Base-by-base conservation (phyloP, 257 asterid species). In the Solanum sparsipilum region DNA sequence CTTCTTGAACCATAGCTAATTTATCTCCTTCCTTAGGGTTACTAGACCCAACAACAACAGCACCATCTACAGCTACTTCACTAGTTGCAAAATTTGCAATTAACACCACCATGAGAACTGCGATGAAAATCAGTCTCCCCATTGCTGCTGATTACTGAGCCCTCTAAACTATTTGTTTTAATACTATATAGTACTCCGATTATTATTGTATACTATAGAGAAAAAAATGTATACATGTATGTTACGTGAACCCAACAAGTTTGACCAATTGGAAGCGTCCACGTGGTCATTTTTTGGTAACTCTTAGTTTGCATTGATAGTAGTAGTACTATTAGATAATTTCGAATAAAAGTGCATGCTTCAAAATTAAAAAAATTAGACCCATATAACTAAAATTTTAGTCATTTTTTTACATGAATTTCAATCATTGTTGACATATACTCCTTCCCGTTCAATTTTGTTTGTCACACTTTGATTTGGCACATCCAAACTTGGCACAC, bases 21-120 rank as follows among this genome's bases (percentile, higher is more conserved):
- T 90, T 90, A 89, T 91, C 96, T 79, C 93, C 48, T 9, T 92
- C 96, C 15, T 91, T 91, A 5, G 89, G 46, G 82, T n/a, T 73
- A 73, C 7, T 72, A 18, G 82, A 73, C 82, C 15, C 46, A 34
- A 35, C 27, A 73, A 73, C 46, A 20, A 35, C 82, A 73, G 15
- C 60, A 52, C 60, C 60, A 52, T 3, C 60, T 16, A 2, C 79
- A 18, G 25, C 81, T 96, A 86, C 87, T 78, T 70, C 23, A 89
- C 89, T 34, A 34, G 23, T 75, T 93, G 93, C 60, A 21, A 87
- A 60, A 34, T 52, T 86, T 44, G 41, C 87, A 56, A 56, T 44
- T 29, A 58, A 11, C 41, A 52, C 31, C 16, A 81, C 39, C 72
- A 84, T 85, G 81, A 87, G 12, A 27, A 75, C 84, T 73, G 87